Base-by-base conservation (phyloP, 2,329 filamentous ascomycete species). In the Hypoxylon sp. region DNA sequence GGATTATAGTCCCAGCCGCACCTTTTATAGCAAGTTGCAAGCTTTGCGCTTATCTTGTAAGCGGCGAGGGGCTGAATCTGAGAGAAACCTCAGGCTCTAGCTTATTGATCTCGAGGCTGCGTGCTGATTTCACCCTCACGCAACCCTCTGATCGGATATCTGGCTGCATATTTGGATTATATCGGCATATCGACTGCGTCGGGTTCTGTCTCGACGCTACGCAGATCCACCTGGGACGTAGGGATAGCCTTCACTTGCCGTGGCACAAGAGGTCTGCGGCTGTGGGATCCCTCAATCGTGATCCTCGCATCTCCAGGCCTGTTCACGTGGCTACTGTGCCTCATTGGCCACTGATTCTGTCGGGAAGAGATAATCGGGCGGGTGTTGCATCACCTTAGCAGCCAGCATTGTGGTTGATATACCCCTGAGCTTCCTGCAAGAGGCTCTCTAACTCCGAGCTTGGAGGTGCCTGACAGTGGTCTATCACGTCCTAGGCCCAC, bases 381-480 rank as follows among this genome's bases (percentile, higher is more conserved):
- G 47, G 41, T 55, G 43, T 48, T 48, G 31, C 48, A 55, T 37
- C 20, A 45, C 35, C 48, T 58, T 53, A 26, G 27, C 29, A 33
- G 23, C 27, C 29, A 33, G 23, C 27, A 35, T 15, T 41, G 38
- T 41, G 47, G 31, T 50, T 21, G 21, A 20, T 53, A 55, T 55
- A 48, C 55, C 51, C 52, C 57, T 61, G 50, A 21, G 37, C 47
- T 50, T 61, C 7, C 63, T 59, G 60, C 62, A 65, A 37, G 60
- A 47, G 38, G 33, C 42, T 53, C 42, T 52, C 46, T 63, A 65
- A 52, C 62, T 63, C 62, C 62, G 62, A 49, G 38, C 31, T 21
- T 18, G 43, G 42, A 33, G 24, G 42, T 35, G 29, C 50, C 46
- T 38, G 55, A 53, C 42, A 47, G 29, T 42, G 29, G 43, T 45